These are phyloP conservation scores for Marchantia polymorpha DNA, from an alignment of 225 moss, liverwort and hornwort genomes.

Conservation along the genomic window DNA sequence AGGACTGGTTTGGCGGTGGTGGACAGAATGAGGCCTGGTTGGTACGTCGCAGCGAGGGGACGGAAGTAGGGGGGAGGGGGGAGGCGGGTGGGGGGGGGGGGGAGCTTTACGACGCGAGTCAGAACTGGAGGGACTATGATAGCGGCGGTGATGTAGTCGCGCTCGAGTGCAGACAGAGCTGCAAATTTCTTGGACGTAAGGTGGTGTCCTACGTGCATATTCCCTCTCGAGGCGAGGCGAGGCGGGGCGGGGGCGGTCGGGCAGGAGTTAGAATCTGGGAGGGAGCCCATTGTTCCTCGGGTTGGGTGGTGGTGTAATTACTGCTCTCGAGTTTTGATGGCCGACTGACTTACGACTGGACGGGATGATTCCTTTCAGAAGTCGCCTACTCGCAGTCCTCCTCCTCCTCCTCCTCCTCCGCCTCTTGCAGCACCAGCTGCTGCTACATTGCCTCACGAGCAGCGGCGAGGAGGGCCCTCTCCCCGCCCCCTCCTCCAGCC, in stretches of 20 bases:
- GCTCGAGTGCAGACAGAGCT: constrained; percentile 9
- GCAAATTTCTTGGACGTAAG: constrained; percentile 6
- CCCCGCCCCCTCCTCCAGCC: background rate
- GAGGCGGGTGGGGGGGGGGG: too few relatives aligned
- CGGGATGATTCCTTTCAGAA: constrained; percentile 11
- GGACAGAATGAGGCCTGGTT: background rate
- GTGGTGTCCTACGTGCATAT: constrained; percentile 11
- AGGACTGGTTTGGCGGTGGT: background rate
- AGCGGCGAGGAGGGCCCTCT: background rate
- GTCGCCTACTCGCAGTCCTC: background rate
- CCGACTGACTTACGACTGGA: background rate
- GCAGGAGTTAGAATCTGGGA: constrained; percentile 7
- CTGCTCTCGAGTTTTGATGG: constrained; percentile 7
- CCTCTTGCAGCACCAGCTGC: constrained; percentile 3
- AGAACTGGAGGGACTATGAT: background rate
- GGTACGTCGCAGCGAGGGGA: background rate
- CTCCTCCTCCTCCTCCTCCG: too few relatives aligned
- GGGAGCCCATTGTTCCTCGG: background rate
- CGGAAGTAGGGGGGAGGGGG: too few relatives aligned
- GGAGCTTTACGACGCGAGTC: background rate
- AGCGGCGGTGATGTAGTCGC: background rate
- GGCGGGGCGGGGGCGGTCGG: too few relatives aligned
- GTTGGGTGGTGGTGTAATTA: background rate
- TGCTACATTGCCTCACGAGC: background rate
- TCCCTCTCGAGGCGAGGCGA: constrained; percentile 18